Conservation (phyloP, 345 rosid genomes). For the Orychophragmus violaceus region DNA sequence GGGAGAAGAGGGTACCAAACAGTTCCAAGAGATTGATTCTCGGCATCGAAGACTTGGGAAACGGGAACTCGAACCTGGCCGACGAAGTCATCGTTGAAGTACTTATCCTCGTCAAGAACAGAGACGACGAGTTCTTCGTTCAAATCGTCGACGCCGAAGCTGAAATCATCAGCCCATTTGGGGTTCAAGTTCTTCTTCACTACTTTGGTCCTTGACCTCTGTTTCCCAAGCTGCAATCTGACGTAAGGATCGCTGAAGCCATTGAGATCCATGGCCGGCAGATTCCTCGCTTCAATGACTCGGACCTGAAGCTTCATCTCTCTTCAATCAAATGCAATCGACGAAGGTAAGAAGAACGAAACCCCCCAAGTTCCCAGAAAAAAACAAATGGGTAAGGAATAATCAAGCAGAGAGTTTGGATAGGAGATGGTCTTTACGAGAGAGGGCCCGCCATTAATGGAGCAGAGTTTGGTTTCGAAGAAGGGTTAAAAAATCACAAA, state of each 20-base stretch:
- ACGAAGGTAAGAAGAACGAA: neutral
- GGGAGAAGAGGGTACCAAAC: constrained; percentile 76
- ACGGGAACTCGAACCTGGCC: constrained; percentile 68
- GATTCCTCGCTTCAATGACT: constrained; percentile 73
- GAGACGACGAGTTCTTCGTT: constrained; percentile 65
- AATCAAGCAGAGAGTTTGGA: neutral
- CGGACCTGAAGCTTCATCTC: constrained; percentile 73
- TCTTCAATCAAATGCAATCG: neutral
- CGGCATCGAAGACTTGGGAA: constrained; percentile 67
- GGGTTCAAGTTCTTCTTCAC: constrained; percentile 86
- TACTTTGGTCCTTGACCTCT: constrained; percentile 68
- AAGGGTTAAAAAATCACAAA: neutral
- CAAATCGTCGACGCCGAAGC: constrained; percentile 92
- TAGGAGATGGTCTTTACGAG: neutral
- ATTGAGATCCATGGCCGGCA: constrained; percentile 85
- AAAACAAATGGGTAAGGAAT: neutral
- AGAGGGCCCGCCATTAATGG: neutral
- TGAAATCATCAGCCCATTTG: constrained; percentile 83
- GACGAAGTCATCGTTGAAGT: constrained; percentile 78
- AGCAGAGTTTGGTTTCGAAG: neutral
- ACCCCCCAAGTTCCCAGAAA: neutral
- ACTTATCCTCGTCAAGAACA: constrained; percentile 88
- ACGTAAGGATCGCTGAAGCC: constrained; percentile 93
- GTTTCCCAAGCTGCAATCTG: constrained; percentile 70
- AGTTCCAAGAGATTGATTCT: constrained; percentile 63